Base-by-base conservation (phyloP, 108 stramenopile species). In the Aurantiochytrium sp. region DNA sequence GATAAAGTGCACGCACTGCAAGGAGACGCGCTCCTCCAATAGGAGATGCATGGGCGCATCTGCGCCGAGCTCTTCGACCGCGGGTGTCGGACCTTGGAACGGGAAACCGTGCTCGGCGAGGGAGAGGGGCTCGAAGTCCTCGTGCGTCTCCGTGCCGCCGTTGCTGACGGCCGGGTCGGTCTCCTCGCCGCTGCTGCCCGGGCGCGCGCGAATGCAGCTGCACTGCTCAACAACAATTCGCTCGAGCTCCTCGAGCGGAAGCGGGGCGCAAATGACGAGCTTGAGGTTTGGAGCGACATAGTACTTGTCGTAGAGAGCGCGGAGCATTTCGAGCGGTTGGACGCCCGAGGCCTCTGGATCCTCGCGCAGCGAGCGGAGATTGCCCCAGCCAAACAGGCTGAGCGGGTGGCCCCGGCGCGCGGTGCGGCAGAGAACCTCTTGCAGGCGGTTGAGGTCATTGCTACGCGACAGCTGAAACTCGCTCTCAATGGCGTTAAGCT, bases 261-360 rank as follows among this genome's bases (percentile, higher is more conserved):
- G 95, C 17, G 73, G 73, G 12, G 73, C 73, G 45, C 73, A 81
- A 1, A 98, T 89, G 17, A 94, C 96, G 50, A 98, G 88, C 31
- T 94, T 93, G 96, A 98, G 97, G 92, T 96, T 95, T 89, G 96
- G 95, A 39, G 97, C 93, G 59, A 95, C 94, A 90, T 98, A 98
- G 88, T 97, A 92, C 32, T 55, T 89, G 31, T 92, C 65, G 91
- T 97, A 96, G 88, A 98, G 97, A 24, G 95, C 89, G 41, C 98
- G 93, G 6, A 98, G 92, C 65, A 93, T 89, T 22, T 94, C 73
- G 19, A 96, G 92, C 41, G 97, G 69, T 85, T 93, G 92, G n/a
- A 88, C 85, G 37, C 88, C 93, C 10, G 88, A 87, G 34, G 69
- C 52, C 86, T n/a, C 65, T 34, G 95, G 95, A 15, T 91, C 92